These are phyloP conservation scores for Plasmopara viticola DNA, from an alignment of 352 stramenopile genomes.

Conservation along the genomic window DNA sequence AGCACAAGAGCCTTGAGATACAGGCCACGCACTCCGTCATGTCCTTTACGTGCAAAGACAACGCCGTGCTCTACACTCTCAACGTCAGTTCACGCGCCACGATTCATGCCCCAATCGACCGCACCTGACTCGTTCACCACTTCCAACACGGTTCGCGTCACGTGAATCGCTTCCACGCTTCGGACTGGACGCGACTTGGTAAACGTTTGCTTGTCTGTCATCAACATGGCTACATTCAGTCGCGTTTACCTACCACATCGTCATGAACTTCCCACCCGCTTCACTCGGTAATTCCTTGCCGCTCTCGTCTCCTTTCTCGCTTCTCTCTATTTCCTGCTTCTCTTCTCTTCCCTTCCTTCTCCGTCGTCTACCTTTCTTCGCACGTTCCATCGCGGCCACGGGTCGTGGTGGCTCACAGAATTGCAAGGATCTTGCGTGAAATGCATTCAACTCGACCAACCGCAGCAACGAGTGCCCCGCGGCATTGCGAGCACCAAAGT, in stretches of 20 bases:
- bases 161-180: constrained; percentile 22
- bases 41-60: constrained; percentile 51
- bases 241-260: not conserved
- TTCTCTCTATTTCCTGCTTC: constrained; percentile 6
- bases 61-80: constrained; percentile 27
- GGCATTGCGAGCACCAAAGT: constrained; percentile 22
- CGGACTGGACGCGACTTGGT: constrained; percentile 26
- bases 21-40: constrained; percentile 31
- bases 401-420: constrained; percentile 30
- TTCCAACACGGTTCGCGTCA: constrained; percentile 34
- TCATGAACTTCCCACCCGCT: constrained; percentile 25
- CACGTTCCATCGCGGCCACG: not conserved
- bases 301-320: constrained; percentile 3
- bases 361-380: not conserved
- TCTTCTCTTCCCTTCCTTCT: constrained; percentile 5
- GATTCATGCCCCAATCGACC: no score
- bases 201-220: constrained; percentile 37
- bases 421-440: constrained; percentile 39
- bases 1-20: constrained; percentile 50
- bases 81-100: not conserved
- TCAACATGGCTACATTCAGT: constrained; percentile 1
- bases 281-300: constrained; percentile 15
- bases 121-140: constrained; percentile 28
- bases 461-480: constrained; percentile 31
- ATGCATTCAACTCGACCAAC: constrained; percentile 52